Conservation (phyloP, 106 monocot species). For the Iris macrosiphon region DNA sequence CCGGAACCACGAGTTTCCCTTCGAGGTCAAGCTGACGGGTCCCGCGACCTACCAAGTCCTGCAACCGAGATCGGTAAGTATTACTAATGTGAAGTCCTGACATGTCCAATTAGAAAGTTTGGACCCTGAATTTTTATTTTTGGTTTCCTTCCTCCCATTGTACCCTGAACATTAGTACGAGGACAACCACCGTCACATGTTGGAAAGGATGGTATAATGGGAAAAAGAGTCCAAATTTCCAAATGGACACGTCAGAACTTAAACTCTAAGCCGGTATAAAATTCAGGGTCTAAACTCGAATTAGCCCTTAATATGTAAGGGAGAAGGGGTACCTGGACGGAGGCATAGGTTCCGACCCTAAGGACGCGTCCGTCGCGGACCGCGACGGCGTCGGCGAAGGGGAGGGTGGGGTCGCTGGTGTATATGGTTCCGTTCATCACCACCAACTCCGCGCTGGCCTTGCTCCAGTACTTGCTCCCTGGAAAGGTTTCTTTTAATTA, state of each 20-base stretch:
- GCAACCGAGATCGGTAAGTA: constrained; percentile 5
- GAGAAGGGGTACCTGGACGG: constrained; percentile 24
- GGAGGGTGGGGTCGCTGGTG: constrained; percentile 44
- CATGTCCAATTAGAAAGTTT: too few species aligned
- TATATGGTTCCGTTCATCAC: constrained; percentile 64
- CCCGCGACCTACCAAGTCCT: constrained; percentile 51
- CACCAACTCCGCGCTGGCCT: constrained; percentile 35
- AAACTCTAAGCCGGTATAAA: too few species aligned
- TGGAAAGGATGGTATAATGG: too few species aligned
- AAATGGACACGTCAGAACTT: too few species aligned
- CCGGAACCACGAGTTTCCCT: constrained; percentile 75
- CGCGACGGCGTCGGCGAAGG: constrained; percentile 64
- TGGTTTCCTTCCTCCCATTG: too few species aligned
- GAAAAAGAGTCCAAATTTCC: too few species aligned
- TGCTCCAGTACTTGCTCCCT: constrained; percentile 8
- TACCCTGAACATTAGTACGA: too few species aligned
- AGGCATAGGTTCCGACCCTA: constrained; percentile 32
- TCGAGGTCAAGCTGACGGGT: constrained; percentile 55
- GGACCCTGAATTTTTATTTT: too few species aligned
- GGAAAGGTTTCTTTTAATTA: neutral
- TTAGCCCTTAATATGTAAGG: too few species aligned
- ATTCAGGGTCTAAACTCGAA: too few species aligned
- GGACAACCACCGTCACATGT: too few species aligned
- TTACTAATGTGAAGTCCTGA: too few species aligned
- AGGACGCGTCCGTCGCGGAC: constrained; percentile 42